A percentile compares a stretch with the other conserved stretches of the same genome.
phyloP scores from a whole-genome alignment of 345 rosid species.

The Rhodamnia rubescens region DNA sequence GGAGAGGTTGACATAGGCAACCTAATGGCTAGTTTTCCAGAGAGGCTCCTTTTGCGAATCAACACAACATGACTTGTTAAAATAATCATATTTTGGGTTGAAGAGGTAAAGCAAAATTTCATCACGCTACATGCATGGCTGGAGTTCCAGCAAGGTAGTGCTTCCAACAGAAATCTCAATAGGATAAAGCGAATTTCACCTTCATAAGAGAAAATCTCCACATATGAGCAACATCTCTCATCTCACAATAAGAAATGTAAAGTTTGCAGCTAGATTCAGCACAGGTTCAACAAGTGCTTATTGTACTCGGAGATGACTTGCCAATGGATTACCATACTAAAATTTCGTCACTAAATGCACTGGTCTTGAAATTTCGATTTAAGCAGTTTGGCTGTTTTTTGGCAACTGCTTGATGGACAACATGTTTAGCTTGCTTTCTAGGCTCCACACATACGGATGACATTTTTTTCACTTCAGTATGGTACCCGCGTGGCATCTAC shows the following conservation, averaged over 20 bases:
- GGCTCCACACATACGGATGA: not conserved
- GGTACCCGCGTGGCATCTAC: not conserved
- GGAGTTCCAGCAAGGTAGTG: not conserved
- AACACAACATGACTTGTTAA: not conserved
- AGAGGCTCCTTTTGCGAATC: not conserved
- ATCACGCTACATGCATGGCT: not conserved
- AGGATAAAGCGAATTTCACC: not conserved
- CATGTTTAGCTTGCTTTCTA: not conserved
- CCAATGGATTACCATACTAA: not conserved
- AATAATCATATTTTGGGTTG: not conserved
- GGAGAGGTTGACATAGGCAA: not conserved
- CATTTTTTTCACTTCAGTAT: not conserved
- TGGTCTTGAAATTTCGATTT: too few species aligned
- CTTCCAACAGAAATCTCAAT: not conserved
- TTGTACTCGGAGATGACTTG: not conserved
- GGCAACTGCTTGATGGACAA: not conserved
- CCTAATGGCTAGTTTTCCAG: not conserved
- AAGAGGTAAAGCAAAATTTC: not conserved
- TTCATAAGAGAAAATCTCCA: not conserved
- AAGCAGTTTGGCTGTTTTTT: not conserved
- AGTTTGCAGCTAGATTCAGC: not conserved
- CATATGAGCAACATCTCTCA: not conserved
- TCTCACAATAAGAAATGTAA: not conserved
- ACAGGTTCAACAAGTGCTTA: not conserved
- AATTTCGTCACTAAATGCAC: not conserved